Evolutionary conservation across 345 rosid genomes (phyloP).

Genomic region (Excoecaria cochinchinensis): DNA sequence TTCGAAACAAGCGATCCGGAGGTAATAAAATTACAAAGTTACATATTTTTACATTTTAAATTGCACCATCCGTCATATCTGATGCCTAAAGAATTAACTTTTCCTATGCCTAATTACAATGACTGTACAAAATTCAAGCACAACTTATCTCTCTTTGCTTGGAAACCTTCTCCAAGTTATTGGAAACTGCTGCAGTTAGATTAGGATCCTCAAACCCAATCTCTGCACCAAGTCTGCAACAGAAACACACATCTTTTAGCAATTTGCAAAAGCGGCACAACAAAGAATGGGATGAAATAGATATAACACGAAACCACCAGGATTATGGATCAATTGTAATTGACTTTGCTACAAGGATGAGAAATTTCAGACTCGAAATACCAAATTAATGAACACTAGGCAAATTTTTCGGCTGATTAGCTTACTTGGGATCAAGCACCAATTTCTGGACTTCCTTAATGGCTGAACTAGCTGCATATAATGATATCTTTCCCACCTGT

Average conservation of each 20-base stretch:
- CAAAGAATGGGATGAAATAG: not conserved
- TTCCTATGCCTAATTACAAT: constrained; percentile 29
- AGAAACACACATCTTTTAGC: constrained; percentile 1
- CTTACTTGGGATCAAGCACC: constrained; percentile 93
- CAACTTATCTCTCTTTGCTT: constrained; percentile 63
- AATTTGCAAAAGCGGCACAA: not conserved
- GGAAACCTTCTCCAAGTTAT: constrained; percentile 65
- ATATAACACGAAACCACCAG: not conserved
- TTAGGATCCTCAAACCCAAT: constrained; percentile 82
- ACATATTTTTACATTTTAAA: constrained; percentile 24
- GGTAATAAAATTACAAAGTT: constrained; percentile 10
- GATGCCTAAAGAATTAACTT: not conserved
- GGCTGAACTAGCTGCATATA: constrained; percentile 95
- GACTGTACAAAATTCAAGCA: constrained; percentile 47
- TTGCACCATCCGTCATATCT: constrained; percentile 8
- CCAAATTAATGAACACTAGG: not conserved
- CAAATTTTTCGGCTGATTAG: constrained; percentile 4
- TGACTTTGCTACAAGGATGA: not conserved
- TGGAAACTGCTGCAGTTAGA: constrained; percentile 72
- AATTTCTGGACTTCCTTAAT: constrained; percentile 94
- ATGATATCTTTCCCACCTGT: constrained; percentile 87
- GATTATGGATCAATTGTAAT: not conserved
- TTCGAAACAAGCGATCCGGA: not conserved
- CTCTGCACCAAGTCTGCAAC: constrained; percentile 66
- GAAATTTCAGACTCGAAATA: not conserved